Conservation (phyloP, 2,329 filamentous ascomycete species). For the Apiospora arundinis region DNA sequence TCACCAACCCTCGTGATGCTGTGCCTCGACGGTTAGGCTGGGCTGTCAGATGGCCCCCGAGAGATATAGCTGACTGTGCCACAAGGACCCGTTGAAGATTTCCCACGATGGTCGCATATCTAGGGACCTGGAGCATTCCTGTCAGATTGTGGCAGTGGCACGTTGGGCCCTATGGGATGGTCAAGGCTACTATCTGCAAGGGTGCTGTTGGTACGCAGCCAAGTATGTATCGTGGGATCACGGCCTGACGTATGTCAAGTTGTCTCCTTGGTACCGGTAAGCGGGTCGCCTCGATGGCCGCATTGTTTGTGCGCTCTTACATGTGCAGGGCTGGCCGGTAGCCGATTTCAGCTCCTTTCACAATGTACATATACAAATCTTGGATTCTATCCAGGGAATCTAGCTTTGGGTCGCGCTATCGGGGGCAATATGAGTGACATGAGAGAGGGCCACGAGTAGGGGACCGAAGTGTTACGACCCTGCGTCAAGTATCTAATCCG, state of each 20-base stretch:
- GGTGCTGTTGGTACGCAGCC: background rate
- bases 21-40: background rate
- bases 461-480: background rate
- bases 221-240: conserved; percentile 3
- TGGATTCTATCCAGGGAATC: background rate
- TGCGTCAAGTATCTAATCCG: background rate
- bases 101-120: background rate
- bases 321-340: background rate
- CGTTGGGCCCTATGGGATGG: background rate
- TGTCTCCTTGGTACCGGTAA: conserved; percentile 9
- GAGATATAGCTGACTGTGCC: conserved; percentile 2
- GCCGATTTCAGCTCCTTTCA: background rate
- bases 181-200: background rate
- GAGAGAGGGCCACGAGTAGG: background rate
- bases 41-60: conserved; percentile 4
- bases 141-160: background rate
- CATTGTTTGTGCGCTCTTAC: background rate
- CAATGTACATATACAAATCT: background rate
- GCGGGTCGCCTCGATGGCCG: background rate
- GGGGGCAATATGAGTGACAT: background rate
- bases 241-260: background rate
- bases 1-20: background rate
- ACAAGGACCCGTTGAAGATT: conserved; percentile 12
- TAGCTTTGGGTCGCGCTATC: background rate
- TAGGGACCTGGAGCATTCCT: background rate